phyloP scores from a whole-genome alignment of 1,139 yeast genomes.

The Meyerozyma sp. region DNA sequence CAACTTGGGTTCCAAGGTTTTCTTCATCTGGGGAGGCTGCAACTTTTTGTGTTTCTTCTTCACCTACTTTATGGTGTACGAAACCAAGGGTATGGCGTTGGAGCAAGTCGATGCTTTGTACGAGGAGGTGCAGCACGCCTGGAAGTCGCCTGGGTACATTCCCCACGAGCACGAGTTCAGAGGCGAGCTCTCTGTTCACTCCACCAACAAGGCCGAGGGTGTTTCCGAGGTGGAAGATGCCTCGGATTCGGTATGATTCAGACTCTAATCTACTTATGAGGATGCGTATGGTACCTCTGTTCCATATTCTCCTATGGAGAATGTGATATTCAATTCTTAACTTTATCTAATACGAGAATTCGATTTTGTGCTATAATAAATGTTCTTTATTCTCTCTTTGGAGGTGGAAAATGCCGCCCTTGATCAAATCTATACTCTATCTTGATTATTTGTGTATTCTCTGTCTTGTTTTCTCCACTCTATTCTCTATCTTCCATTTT shows the following conservation, averaged over 20 bases:
- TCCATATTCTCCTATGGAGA: no score
- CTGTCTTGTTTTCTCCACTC: no score
- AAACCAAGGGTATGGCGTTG: conserved; percentile 43
- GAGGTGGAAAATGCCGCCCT: no score
- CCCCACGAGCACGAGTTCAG: conserved; percentile 33
- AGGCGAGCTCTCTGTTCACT: conserved; percentile 13
- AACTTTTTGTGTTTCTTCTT: conserved; percentile 46
- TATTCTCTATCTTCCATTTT: no score
- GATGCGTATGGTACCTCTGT: no score
- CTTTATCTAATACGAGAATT: background rate
- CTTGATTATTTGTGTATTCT: no score
- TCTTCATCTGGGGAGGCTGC: conserved; percentile 71
- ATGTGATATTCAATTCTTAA: background rate
- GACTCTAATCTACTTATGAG: background rate
- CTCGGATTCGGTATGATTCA: conserved; percentile 16
- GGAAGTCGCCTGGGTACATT: conserved; percentile 26
- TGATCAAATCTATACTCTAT: no score
- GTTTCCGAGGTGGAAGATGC: conserved; percentile 19
- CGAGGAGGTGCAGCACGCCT: conserved; percentile 27
- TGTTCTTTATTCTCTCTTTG: no score
- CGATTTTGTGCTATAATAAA: no score
- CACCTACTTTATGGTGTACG: conserved; percentile 38
- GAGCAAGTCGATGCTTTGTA: conserved; percentile 45
- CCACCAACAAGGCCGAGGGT: conserved; percentile 18
- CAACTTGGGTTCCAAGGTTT: conserved; percentile 61